A percentile compares a stretch with the other conserved stretches of the same genome.
phyloP scores from a whole-genome alignment of 495 filamentous ascomycete genomes.

The Aspergillus homomorphus region DNA sequence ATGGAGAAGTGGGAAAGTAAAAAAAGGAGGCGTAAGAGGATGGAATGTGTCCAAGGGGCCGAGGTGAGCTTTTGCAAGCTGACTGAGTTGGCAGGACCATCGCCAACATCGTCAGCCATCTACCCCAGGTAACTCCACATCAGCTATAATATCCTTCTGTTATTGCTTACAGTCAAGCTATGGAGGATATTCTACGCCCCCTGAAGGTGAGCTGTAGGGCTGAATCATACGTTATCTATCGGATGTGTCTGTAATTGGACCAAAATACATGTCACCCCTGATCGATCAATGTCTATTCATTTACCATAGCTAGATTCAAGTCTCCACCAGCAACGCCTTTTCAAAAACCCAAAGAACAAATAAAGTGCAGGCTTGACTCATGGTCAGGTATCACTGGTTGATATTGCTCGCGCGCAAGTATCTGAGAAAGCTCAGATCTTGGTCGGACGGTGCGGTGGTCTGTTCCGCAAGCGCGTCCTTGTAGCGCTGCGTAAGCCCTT shows the following conservation, averaged over 20 bases:
- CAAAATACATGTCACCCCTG: not conserved
- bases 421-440: constrained; percentile 48
- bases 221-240: no score
- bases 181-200: not conserved
- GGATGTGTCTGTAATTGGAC: no score
- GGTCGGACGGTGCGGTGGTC: constrained; percentile 28
- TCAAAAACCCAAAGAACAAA: constrained; percentile 21
- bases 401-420: constrained; percentile 43
- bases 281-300: constrained; percentile 1
- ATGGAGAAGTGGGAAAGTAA: not conserved
- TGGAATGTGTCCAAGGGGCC: not conserved
- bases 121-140: not conserved
- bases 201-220: no score
- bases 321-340: constrained; percentile 6
- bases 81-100: not conserved
- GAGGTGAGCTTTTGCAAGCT: not conserved
- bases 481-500: constrained; percentile 46
- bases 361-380: constrained; percentile 4
- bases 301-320: constrained; percentile 4
- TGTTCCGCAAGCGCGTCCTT: constrained; percentile 40
- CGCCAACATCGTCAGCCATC: not conserved
- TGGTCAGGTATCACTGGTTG: constrained; percentile 22
- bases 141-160: not conserved
- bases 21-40: not conserved
- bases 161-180: not conserved